These are phyloP conservation scores for Panicum hallii DNA, from an alignment of 202 grass and related monocot genomes.

Conservation along the genomic window DNA sequence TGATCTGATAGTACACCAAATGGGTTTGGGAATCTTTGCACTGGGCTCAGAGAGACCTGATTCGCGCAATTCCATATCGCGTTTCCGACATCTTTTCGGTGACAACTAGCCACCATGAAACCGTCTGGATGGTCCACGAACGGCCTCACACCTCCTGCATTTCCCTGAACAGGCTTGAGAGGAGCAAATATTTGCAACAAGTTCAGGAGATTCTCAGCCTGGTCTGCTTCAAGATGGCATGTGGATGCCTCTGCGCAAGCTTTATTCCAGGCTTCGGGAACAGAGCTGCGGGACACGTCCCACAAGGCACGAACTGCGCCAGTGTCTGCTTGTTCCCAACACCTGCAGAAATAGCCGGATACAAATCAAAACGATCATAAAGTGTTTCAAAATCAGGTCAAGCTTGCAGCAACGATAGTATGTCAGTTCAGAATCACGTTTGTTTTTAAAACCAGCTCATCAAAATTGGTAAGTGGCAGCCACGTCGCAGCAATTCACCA, in stretches of 20 bases:
- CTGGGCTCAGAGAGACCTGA: slow-evolving; percentile 37
- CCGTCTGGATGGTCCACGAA: slow-evolving; percentile 44
- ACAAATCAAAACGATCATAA: slow-evolving; percentile 8
- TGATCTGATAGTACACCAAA: slow-evolving; percentile 39
- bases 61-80: slow-evolving; percentile 18
- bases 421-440: background rate
- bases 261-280: slow-evolving; percentile 40
- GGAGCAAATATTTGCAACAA: slow-evolving; percentile 15
- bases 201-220: slow-evolving; percentile 42
- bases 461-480: background rate
- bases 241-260: background rate
- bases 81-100: slow-evolving; percentile 33
- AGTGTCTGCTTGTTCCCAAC: slow-evolving; percentile 6
- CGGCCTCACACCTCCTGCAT: slow-evolving; percentile 20
- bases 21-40: slow-evolving; percentile 38
- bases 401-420: background rate
- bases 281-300: slow-evolving; percentile 6
- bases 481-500: background rate
- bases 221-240: slow-evolving; percentile 48
- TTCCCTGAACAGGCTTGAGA: slow-evolving; percentile 36
- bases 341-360: background rate
- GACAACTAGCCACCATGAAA: slow-evolving; percentile 36
- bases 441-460: background rate
- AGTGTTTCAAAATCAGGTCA: slow-evolving; percentile 1
- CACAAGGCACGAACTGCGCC: slow-evolving; percentile 6